Percentiles rank a stretch among this genome's conserved stretches.
Evolutionary conservation across 345 rosid species (phyloP).

Genomic region (Bruguiera gymnorhiza): DNA sequence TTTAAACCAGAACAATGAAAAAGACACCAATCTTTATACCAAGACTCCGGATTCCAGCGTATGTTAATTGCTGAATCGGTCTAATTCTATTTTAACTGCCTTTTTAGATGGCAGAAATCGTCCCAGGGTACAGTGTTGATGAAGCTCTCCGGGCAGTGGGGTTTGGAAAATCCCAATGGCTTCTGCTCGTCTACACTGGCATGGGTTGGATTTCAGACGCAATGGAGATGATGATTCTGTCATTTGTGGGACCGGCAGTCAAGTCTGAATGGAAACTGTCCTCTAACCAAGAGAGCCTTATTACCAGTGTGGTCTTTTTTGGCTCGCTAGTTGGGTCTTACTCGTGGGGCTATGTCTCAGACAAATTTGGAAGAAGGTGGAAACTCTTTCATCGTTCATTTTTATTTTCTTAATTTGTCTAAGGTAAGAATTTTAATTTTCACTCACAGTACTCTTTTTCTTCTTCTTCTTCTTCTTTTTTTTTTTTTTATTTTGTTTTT

Average conservation of each 20-base stretch:
- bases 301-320: background rate
- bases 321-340: conserved; percentile 7
- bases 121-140: conserved; percentile 2
- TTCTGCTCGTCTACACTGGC: background rate
- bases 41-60: too few relatives aligned
- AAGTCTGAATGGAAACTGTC: conserved; percentile 8
- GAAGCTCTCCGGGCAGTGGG: conserved; percentile 7
- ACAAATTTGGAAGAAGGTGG: conserved; percentile 9
- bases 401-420: too few relatives aligned
- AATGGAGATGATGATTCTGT: conserved; percentile 17
- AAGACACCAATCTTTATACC: too few relatives aligned
- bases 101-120: background rate
- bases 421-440: too few relatives aligned
- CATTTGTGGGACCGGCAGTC: conserved; percentile 12
- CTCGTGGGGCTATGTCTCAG: conserved; percentile 4
- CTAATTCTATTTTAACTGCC: background rate
- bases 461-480: background rate
- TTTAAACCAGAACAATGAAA: too few relatives aligned
- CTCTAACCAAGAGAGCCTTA: conserved; percentile 5
- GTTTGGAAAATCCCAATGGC: conserved; percentile 7
- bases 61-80: too few relatives aligned
- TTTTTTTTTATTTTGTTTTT: background rate
- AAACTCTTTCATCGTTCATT: too few relatives aligned
- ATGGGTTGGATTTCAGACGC: conserved; percentile 16
- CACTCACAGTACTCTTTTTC: too few relatives aligned